Evolutionary conservation across 2,329 filamentous ascomycete species (phyloP).

Genomic region (Davidsoniella neocaledoniae): DNA sequence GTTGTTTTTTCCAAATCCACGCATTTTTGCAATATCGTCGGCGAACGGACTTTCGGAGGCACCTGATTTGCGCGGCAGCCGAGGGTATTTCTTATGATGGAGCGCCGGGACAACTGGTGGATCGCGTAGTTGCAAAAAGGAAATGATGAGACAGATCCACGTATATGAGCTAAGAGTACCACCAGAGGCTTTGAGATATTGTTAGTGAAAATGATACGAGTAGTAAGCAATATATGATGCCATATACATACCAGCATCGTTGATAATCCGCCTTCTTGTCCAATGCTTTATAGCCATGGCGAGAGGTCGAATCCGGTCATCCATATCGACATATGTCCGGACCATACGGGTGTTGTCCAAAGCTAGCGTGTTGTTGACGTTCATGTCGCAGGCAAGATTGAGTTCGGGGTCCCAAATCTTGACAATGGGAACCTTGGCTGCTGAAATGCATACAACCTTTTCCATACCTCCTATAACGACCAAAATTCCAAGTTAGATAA

Average conservation of each 20-base stretch:
- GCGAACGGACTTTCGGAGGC: constrained; percentile 64
- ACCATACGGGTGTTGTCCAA: constrained; percentile 97
- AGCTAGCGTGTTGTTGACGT: constrained; percentile 92
- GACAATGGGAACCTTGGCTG: constrained; percentile 93
- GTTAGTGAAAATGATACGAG: neutral
- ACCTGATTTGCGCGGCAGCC: constrained; percentile 34
- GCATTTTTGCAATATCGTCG: constrained; percentile 62
- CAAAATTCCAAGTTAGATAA: neutral
- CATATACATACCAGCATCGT: constrained; percentile 68
- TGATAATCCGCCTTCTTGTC: constrained; percentile 82
- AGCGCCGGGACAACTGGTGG: constrained; percentile 74
- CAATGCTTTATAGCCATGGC: constrained; percentile 98
- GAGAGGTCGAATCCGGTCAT: constrained; percentile 74
- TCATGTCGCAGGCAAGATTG: constrained; percentile 85
- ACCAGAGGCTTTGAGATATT: constrained; percentile 49
- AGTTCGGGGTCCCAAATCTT: constrained; percentile 97
- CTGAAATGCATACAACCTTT: constrained; percentile 83
- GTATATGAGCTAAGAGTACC: constrained; percentile 95
- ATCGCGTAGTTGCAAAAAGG: constrained; percentile 76
- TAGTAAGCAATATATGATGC: neutral
- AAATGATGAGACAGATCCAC: constrained; percentile 97
- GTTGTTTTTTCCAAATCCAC: constrained; percentile 61
- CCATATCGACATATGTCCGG: constrained; percentile 86
- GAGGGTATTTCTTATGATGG: constrained; percentile 54
- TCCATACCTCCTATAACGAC: constrained; percentile 71